phyloP scores from a whole-genome alignment of 441 rosid genomes.

The Cnidoscolus chayamansa region DNA sequence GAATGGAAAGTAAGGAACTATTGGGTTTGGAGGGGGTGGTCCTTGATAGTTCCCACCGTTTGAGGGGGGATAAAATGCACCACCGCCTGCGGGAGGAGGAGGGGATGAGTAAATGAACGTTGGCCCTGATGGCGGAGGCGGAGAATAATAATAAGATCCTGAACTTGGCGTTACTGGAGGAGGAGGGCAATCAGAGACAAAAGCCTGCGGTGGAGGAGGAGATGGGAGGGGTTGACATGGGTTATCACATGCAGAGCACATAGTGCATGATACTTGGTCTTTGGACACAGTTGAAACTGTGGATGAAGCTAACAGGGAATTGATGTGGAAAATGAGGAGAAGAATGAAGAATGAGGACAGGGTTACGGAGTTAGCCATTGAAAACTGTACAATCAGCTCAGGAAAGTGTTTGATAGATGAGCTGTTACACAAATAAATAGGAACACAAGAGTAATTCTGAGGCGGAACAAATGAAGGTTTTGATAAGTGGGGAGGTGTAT shows the following conservation, averaged over 20 bases:
- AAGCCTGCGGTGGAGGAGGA: conserved; percentile 25
- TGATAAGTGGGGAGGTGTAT: conserved; percentile 16
- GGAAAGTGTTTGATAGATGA: not conserved
- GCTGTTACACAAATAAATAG: too few species aligned
- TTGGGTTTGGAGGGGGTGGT: conserved; percentile 33
- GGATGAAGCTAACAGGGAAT: conserved; percentile 12
- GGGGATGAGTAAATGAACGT: conserved; percentile 23
- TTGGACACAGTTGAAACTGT: conserved; percentile 24
- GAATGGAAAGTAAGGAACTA: conserved; percentile 35
- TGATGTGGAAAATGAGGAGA: conserved; percentile 23
- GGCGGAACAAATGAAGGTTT: not conserved
- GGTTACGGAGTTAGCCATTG: conserved; percentile 11
- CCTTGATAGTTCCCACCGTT: conserved; percentile 11
- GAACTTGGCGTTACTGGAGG: conserved; percentile 21
- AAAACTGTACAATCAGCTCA: not conserved
- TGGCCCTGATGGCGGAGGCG: conserved; percentile 21
- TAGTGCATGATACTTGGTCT: conserved; percentile 40
- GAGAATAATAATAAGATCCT: conserved; percentile 18
- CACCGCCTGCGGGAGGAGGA: conserved; percentile 23
- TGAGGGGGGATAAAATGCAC: conserved; percentile 28
- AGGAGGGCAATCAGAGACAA: conserved; percentile 35
- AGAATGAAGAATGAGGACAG: conserved; percentile 23
- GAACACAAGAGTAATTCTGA: not conserved
- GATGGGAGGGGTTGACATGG: conserved; percentile 43
- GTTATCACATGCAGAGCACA: conserved; percentile 52